Evolutionary conservation across 345 rosid species (phyloP), one percentile per base, ranked within the genome.

Genomic region (Isatis tinctoria): DNA sequence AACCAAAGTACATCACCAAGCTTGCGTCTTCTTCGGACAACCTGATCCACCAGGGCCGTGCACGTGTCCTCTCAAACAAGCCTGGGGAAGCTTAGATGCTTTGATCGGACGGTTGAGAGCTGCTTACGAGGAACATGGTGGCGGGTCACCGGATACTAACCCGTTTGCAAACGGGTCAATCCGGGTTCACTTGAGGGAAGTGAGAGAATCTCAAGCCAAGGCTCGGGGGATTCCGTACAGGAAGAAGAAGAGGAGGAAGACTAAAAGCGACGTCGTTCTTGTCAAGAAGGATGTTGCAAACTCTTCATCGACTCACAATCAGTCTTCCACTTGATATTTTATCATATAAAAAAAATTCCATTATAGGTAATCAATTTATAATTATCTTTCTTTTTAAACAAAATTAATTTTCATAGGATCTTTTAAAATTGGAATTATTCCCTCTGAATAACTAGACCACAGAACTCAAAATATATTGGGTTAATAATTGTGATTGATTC

Each of bases 1-100:
- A 74, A 92, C 98, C 13, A 92, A 88, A 84, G 96, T 92, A 74
- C 97, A 92, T 87, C 74, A 89, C 16, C 89, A 82, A 74, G 90
- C 89, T 16, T 92, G 97, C 67, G 83, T 79, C 49, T 89, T 84
- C 65, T 91, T 86, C 16, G 97, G 97, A 33, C 91, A 89, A 68
- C 93, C 91, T 0, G 96, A 91, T 76, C 97, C 97, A 17, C 90
- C 91, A 0, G 93, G 96, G 14, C 89, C 92, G 0, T 91, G 97
- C 66, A 84, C 88, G 43, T 91, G 96, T 63, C 96, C 97, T 0
- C 88, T 91, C 14, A 87, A 83, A 69, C 97, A 91, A 84, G 97
- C 97, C 40, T 91, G 97, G 97, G 97, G 97, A 10, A 91, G 97
- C 72, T 86, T 91, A 4, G 97, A 91, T 63, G 97, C 97, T 10